phyloP scores from a whole-genome alignment of 345 rosid genomes.

The Euphorbia peplus region DNA sequence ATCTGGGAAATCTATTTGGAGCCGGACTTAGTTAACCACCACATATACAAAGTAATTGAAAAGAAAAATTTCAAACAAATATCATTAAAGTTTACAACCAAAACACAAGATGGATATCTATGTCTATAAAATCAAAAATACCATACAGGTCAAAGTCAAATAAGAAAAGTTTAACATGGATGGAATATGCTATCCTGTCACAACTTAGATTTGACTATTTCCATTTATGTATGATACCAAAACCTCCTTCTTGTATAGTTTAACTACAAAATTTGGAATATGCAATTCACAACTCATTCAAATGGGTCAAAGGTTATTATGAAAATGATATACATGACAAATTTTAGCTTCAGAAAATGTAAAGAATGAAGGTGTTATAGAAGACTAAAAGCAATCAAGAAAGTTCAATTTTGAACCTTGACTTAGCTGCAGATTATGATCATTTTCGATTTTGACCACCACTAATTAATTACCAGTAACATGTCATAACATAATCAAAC shows the following conservation, averaged over 20 bases:
- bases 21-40: background rate
- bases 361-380: no score
- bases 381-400: background rate
- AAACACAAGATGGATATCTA: background rate
- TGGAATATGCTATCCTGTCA: background rate
- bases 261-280: background rate
- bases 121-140: background rate
- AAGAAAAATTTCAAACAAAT: background rate
- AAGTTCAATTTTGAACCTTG: background rate
- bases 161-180: background rate
- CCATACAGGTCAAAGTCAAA: background rate
- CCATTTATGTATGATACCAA: background rate
- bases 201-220: background rate
- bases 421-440: no score
- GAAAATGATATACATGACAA: slow-evolving; percentile 7
- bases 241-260: background rate
- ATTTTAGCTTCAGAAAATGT: background rate
- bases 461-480: background rate
- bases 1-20: background rate
- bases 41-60: background rate
- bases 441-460: no score
- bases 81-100: background rate
- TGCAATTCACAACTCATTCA: background rate
- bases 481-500: background rate
- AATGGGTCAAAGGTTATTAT: background rate